Evolutionary conservation across 495 filamentous ascomycete species (phyloP).

Genomic region (Pyrenula massariospora): DNA sequence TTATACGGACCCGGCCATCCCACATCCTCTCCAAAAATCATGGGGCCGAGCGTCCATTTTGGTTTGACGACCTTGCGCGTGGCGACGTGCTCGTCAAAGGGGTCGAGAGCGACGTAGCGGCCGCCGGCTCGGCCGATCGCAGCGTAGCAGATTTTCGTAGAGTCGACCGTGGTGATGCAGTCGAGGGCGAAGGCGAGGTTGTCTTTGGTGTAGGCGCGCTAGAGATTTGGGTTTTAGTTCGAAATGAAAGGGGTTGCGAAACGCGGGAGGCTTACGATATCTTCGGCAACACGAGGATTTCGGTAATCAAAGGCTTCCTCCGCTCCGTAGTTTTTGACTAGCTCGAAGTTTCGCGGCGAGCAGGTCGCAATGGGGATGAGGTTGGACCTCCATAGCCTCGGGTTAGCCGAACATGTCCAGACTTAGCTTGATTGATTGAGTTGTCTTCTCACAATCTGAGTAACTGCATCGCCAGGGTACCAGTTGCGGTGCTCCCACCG

Average conservation of each 20-base stretch:
- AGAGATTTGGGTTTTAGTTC: too few relatives aligned
- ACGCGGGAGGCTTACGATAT: slow-evolving; percentile 27
- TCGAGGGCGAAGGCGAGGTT: slow-evolving; percentile 27
- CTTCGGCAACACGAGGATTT: slow-evolving; percentile 17
- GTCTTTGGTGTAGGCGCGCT: slow-evolving; percentile 19
- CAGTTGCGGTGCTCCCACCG: slow-evolving; percentile 33
- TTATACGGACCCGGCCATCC: slow-evolving; percentile 12
- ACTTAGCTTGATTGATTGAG: slow-evolving; percentile 1
- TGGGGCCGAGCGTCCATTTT: slow-evolving; percentile 17
- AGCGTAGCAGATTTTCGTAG: slow-evolving; percentile 24
- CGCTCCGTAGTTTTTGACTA: slow-evolving; percentile 41
- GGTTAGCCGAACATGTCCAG: background rate
- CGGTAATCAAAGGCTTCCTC: slow-evolving; percentile 45
- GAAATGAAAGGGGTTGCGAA: too few relatives aligned
- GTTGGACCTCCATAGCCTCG: slow-evolving; percentile 4
- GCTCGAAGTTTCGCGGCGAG: slow-evolving; percentile 39
- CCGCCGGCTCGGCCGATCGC: slow-evolving; percentile 31
- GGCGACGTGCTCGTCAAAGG: slow-evolving; percentile 15
- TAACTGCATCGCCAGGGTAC: slow-evolving; percentile 32
- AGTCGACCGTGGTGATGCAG: slow-evolving; percentile 22
- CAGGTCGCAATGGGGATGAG: slow-evolving; percentile 35
- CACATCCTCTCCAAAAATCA: slow-evolving; percentile 14
- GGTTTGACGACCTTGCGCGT: slow-evolving; percentile 15
- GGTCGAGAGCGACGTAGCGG: slow-evolving; percentile 25
- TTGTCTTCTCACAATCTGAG: slow-evolving; percentile 16